Percentiles rank a stretch among this genome's conserved stretches.
phyloP scores from a whole-genome alignment of 176 grass and related monocot species.

The Oryza glaberrima region DNA sequence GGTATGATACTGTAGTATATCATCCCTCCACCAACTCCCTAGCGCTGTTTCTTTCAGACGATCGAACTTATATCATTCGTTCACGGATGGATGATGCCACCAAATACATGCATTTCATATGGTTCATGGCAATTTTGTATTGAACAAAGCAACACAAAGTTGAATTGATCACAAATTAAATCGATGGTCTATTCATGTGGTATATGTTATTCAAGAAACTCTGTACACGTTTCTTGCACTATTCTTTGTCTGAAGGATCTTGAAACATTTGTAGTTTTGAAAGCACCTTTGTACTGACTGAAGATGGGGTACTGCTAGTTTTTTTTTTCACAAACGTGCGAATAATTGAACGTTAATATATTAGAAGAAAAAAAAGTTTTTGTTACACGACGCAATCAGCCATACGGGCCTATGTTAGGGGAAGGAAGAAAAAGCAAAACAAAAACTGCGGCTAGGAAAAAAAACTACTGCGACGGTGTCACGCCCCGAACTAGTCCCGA shows the following conservation, averaged over 20 bases:
- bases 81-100: neutral
- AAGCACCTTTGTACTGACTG: neutral
- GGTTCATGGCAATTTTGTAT: neutral
- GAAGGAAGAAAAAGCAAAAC: too few relatives aligned
- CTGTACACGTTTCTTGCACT: neutral
- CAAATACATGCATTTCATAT: neutral
- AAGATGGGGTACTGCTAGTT: neutral
- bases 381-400: too few relatives aligned
- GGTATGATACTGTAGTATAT: neutral
- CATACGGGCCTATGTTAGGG: rapidly evolving
- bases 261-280: neutral
- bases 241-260: neutral
- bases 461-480: too few relatives aligned
- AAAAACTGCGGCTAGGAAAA: too few relatives aligned
- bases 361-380: too few relatives aligned
- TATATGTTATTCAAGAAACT: neutral
- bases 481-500: too few relatives aligned
- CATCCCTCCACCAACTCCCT: neutral
- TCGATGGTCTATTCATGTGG: neutral
- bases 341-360: too few relatives aligned
- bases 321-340: too few relatives aligned
- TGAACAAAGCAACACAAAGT: neutral
- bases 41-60: neutral
- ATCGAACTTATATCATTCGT: neutral
- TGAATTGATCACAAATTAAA: neutral